Base-by-base conservation (phyloP, 1,284 basidiomycete genomes). In the Malassezia psittaci region DNA sequence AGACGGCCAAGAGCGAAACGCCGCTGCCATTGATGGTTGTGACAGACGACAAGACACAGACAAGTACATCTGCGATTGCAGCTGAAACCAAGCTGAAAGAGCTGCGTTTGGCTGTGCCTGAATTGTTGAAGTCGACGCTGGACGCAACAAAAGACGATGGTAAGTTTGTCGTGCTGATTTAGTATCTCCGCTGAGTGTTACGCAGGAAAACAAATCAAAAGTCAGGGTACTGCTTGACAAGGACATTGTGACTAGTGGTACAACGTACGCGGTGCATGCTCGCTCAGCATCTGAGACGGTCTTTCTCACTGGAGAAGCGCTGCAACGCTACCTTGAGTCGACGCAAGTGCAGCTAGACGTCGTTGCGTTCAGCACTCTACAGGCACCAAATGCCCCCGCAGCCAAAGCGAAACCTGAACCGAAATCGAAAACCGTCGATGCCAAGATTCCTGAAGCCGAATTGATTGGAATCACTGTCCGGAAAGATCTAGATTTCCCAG, bases 31-130 rank as follows among this genome's bases (percentile, higher is more conserved):
- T 94, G 51, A 82, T 96, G 50, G 84, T 93, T 57, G 81, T 96
- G 70, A 87, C 88, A 8, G 80, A 83, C 66, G 88, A 93, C 68
- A 79, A 82, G 39, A 88, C 88, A 15, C 86, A 90, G 71, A 87
- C 86, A 16, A 69, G 59, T 59, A 71, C 77, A 69, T 48, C 47
- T n/a, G 81, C 84, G 9, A 81, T 94, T 60, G 87, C 82, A 41
- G 87, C 87, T 77, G 84, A 85, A 72, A 80, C 96, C 60, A 84
- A 84, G 69, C 77, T 94, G 76, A 93, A 94, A 78, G 90, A 94
- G 61, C 79, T 94, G 67, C 81, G 90, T 41, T 77, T 93, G 51
- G 90, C 89, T n/a, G 82, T 83, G 35, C 86, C 88, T 69, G 90
- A 94, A 71, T 80, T 94, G 36, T 80, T 94, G 69, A 81, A 82